Percentiles rank a stretch among this genome's conserved stretches.
These are phyloP conservation scores for Hordeum vulgare DNA, from an alignment of 176 grass and related monocot species.

Conservation along the genomic window DNA sequence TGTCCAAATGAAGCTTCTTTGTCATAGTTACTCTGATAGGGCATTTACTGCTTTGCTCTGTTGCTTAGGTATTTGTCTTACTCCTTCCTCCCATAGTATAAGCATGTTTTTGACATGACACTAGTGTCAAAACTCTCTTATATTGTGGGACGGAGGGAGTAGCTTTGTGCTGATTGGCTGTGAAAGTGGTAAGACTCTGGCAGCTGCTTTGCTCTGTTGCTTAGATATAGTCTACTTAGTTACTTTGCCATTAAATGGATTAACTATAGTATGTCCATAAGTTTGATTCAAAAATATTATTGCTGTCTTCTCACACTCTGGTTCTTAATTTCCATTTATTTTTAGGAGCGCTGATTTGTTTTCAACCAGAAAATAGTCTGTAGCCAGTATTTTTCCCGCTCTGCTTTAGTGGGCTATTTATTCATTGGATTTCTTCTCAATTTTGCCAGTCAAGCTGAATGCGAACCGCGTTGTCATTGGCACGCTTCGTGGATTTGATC, in stretches of 20 bases:
- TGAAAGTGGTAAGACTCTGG: neutral
- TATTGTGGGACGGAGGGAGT: too few species aligned
- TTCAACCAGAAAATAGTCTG: neutral
- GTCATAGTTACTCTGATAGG: slow-evolving; percentile 64
- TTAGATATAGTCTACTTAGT: neutral
- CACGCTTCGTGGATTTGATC: slow-evolving; percentile 85
- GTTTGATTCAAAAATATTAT: neutral
- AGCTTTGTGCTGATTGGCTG: neutral
- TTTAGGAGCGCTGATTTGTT: too few species aligned
- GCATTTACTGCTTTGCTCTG: slow-evolving; percentile 6
- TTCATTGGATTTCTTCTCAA: neutral
- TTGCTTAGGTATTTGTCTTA: neutral
- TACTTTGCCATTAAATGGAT: neutral
- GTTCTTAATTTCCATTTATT: too few species aligned
- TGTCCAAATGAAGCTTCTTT: slow-evolving; percentile 32
- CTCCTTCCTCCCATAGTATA: too few species aligned
- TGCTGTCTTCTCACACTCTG: neutral
- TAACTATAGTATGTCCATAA: neutral
- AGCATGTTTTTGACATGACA: too few species aligned
- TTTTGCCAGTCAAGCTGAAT: slow-evolving; percentile 81
- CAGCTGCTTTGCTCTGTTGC: neutral
- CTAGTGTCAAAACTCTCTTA: too few species aligned
- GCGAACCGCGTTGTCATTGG: slow-evolving; percentile 81
- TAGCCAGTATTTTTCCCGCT: neutral
- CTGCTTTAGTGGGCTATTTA: neutral